These are phyloP conservation scores for Vinca minor DNA, from an alignment of 257 asterid genomes.

Conservation along the genomic window DNA sequence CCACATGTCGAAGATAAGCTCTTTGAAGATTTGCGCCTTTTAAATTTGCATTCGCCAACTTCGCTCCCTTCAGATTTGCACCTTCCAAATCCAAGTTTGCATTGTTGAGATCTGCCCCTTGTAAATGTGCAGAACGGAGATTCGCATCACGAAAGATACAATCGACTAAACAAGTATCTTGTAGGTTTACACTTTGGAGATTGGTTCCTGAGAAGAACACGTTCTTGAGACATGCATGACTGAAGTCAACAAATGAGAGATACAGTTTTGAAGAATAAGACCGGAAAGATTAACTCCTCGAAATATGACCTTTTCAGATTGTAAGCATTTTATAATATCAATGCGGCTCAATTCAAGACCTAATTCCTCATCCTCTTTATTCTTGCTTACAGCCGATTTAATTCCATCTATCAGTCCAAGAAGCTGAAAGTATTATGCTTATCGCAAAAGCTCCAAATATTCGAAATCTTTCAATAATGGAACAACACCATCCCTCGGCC, in stretches of 20 bases:
- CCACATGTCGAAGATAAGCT: slow-evolving; percentile 81
- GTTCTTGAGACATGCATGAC: slow-evolving; percentile 72
- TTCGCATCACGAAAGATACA: slow-evolving; percentile 93
- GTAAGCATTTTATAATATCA: slow-evolving; percentile 90
- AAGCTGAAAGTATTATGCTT: slow-evolving; percentile 92
- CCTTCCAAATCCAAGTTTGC: slow-evolving; percentile 98
- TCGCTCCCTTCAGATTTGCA: slow-evolving; percentile 95
- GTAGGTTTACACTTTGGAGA: slow-evolving; percentile 94
- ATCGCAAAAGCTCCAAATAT: slow-evolving; percentile 63
- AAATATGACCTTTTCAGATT: slow-evolving; percentile 80
- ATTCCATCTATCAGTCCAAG: slow-evolving; percentile 69
- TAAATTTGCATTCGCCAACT: slow-evolving; percentile 72
- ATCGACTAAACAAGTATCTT: slow-evolving; percentile 85
- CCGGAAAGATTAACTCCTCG: slow-evolving; percentile 94
- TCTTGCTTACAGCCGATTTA: slow-evolving; percentile 42
- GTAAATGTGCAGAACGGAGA: slow-evolving; percentile 87
- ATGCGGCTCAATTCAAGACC: slow-evolving; percentile 74
- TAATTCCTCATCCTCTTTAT: slow-evolving; percentile 72
- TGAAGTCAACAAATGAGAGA: slow-evolving; percentile 83
- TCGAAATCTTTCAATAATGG: slow-evolving; percentile 62
- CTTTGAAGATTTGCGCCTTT: slow-evolving; percentile 94
- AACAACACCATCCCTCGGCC: slow-evolving; percentile 86
- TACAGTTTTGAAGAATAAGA: slow-evolving; percentile 93
- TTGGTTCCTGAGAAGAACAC: slow-evolving; percentile 88
- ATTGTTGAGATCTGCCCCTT: slow-evolving; percentile 94